phyloP scores from a whole-genome alignment of 768 basidiomycete species.

The Hygrophoropsis aurantiaca region DNA sequence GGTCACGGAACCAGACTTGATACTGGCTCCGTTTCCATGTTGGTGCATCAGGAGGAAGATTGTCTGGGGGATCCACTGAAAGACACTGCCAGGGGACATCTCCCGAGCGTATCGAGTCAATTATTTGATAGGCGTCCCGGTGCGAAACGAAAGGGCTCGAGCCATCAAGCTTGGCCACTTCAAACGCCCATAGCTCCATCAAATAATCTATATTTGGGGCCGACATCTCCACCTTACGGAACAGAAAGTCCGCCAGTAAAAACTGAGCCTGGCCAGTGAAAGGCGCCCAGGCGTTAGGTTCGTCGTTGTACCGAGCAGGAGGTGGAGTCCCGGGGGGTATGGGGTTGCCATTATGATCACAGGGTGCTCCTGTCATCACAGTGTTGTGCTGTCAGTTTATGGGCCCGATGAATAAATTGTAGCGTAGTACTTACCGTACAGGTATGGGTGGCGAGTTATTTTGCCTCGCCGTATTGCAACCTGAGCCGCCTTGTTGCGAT shows the following conservation, averaged over 20 bases:
- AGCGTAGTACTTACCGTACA: no score
- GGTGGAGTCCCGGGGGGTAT: neutral
- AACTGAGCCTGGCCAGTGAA: slow-evolving; percentile 14
- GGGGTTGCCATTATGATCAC: neutral
- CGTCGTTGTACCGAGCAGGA: neutral
- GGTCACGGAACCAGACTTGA: slow-evolving; percentile 25
- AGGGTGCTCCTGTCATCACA: neutral
- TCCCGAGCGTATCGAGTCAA: slow-evolving; percentile 22
- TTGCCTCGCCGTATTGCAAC: no score
- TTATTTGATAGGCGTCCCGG: slow-evolving; percentile 17
- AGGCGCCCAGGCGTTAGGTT: slow-evolving; percentile 12
- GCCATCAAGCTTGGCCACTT: neutral
- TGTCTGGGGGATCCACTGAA: slow-evolving; percentile 9
- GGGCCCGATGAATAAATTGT: no score
- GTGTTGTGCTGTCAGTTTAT: no score
- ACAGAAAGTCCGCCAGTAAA: slow-evolving; percentile 15
- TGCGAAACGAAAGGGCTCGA: slow-evolving; percentile 16
- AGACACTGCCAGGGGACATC: slow-evolving; percentile 29
- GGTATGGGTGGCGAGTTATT: no score
- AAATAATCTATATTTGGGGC: slow-evolving; percentile 12
- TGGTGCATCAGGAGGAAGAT: slow-evolving; percentile 11
- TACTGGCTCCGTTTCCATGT: slow-evolving; percentile 23
- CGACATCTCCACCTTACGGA: slow-evolving; percentile 13
- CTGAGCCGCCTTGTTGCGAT: no score
- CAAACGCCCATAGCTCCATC: slow-evolving; percentile 11